Evolutionary conservation across 2,329 filamentous ascomycete species (phyloP), one percentile per base, ranked within the genome.

Genomic region (Clonostachys sp.): DNA sequence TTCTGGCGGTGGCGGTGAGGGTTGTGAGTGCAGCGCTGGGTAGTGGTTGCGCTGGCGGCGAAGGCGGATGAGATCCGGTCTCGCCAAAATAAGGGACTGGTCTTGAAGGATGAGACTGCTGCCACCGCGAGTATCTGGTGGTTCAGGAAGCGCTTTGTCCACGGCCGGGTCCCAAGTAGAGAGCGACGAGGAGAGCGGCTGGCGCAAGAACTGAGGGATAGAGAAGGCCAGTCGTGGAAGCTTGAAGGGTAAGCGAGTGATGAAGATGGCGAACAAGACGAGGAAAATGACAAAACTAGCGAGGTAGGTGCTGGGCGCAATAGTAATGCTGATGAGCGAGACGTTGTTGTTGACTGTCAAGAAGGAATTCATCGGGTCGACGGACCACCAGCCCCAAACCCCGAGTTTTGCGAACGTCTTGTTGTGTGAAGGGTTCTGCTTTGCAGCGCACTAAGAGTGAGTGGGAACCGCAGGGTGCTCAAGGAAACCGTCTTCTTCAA

Each of bases 301-400:
- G 55, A 83, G 66, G 60, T 76, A 82, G 48, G 77, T 78, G 61
- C 75, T 76, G 20, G 80, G 78, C 39, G 78, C 76, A 61, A 83
- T 74, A 57, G 69, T 75, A 58, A 83, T 70, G 64, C 73, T 82
- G 61, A 83, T 61, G 55, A 83, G 72, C 49, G 78, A 78, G 61
- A 83, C 72, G 73, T 81, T 77, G 64, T 78, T 83, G 66, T 81
- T 78, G 54, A 83, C 74, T 46, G 77, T 78, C 55, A 83, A 66
- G 62, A 83, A 68, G 50, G 79, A 78, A 69, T 74, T 74, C 78
- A 82, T 81, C 60, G 35, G 9, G 24, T 30, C 24, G 24, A 30
- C 24, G 24, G 24, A 30, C 24, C 24, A 30, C 24, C 24, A 30
- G 24, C 24, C 24, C 24, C 24, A 30, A 30, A 30, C 24, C 24